Evolutionary conservation across 768 basidiomycete species (phyloP), one percentile per base, ranked within the genome.

Genomic region (Dendrothele bispora): DNA sequence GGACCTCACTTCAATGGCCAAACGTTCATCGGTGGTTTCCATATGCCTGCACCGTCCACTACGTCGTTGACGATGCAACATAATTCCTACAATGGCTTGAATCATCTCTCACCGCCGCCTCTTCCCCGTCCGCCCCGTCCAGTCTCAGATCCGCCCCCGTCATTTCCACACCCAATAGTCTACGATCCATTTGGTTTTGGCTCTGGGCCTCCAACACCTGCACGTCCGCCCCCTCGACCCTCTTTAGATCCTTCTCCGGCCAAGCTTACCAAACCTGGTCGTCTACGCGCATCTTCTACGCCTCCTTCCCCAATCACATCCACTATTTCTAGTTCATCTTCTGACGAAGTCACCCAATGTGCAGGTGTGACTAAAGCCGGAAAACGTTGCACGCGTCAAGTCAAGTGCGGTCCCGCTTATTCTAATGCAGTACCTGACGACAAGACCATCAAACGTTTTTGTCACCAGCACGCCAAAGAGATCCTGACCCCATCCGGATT

Each of bases 301-400:
- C 56, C 60, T 15, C 52, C 48, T 32, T 53, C 53, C 8, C 51
- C 60, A 17, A 54, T 52, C 35, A 45, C 26, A 44, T 51, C 49
- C 39, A 38, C 18, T 17, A 43, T 46, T 29, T 49, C 35, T n/a
- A 24, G 20, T 11, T n/a, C 27, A 30, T 47, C 17, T 17, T 29
- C 39, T 34, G 41, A 36, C 50, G 39, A 39, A 7, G 44, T 57
- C 26, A 67, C 69, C 12, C 86, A 80, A 56, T 91, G 89, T 57
- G 71, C 71, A 49, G 86, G 80, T 4, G 66, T 74, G 29, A 91
- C 86, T n/a, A 82, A 80, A 58, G 68, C 77, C 12, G 84, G 80
- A 8, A 78, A 75, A 53, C 79, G 66, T 28, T 92, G 90, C 55
- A 72, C 67, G 30, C 78, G 86, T 46, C 70, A 65, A 50, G 76